Evolutionary conservation across 2,329 filamentous ascomycete genomes (phyloP), one percentile per base, ranked within the genome.

Genomic region (Neonectria faginata): DNA sequence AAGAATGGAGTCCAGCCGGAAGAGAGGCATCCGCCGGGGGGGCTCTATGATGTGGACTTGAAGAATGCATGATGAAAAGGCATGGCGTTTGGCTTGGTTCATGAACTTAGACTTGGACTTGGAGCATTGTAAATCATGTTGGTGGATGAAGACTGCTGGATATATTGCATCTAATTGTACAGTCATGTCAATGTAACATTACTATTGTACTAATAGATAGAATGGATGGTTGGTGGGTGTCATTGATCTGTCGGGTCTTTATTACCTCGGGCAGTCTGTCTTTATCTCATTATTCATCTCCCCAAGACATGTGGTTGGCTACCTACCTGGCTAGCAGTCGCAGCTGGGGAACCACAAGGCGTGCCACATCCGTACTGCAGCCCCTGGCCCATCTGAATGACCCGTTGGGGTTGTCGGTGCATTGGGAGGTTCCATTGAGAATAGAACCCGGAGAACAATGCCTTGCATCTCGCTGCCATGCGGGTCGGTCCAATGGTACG

Each of bases 51-150:
- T n/a, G 5, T 39, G 14, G 14, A 16, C 36, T 16, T 8, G 36
- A 9, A n/a, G 36, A 39, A 16, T 39, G 36, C 36, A 39, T n/a
- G 36, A 39, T 8, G 36, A n/a, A 39, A 16, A 39, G 36, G 42
- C 27, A 57, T 33, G 54, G 54, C 29, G 53, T 57, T 57, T 57
- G 42, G 29, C 5, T 16, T 33, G 22, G 22, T 14, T 22, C 22
- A 55, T 33, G 22, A 12, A 18, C 36, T 53, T 6, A 7, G 18
- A 47, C 22, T 45, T 45, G 22, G 27, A 18, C 36, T 53, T 6
- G 11, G 18, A 47, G 33, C 18, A 36, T 29, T 57, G 54, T 57
- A 56, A 57, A 57, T 16, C 31, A 39, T 25, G 36, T 39, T 48
- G 42, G 29, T 39, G 36, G 44, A 39, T 16, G 11, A 36, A 20